These are phyloP conservation scores for Tolypocladium pustulatum DNA, from an alignment of 2,329 filamentous ascomycete species.

Conservation along the genomic window DNA sequence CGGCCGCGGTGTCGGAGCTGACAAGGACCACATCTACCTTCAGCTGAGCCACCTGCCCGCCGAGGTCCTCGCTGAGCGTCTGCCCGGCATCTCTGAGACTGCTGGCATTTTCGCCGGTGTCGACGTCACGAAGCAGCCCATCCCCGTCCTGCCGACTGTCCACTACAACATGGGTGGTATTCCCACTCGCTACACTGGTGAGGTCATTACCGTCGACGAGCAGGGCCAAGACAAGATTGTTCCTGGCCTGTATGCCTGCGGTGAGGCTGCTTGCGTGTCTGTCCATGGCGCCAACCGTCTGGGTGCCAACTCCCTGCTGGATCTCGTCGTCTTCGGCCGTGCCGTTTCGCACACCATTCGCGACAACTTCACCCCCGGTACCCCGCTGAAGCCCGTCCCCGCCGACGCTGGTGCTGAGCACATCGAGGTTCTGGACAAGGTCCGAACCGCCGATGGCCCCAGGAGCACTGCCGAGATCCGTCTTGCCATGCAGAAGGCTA, in stretches of 20 bases:
- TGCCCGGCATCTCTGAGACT: slow-evolving; percentile 97
- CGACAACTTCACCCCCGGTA: slow-evolving; percentile 80
- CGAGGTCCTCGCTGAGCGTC: slow-evolving; percentile 87
- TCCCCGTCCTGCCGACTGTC: slow-evolving; percentile 90
- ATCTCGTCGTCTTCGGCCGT: slow-evolving; percentile 94
- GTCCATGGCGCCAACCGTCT: slow-evolving; percentile 98
- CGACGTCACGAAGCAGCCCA: slow-evolving; percentile 93
- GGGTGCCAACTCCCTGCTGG: slow-evolving; percentile 94
- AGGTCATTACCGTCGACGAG: slow-evolving; percentile 83
- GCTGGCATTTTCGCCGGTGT: slow-evolving; percentile 95
- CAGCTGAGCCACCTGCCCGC: slow-evolving; percentile 92
- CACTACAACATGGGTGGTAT: slow-evolving; percentile 99
- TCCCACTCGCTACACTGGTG: slow-evolving; percentile 91
- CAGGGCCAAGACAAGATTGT: slow-evolving; percentile 86
- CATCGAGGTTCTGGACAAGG: slow-evolving; percentile 75
- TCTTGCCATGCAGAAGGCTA: slow-evolving; percentile 90
- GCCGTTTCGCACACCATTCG: slow-evolving; percentile 95
- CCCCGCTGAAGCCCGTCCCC: slow-evolving; percentile 66
- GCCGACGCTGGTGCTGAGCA: slow-evolving; percentile 83
- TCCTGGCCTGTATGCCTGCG: slow-evolving; percentile 88
- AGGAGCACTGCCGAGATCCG: slow-evolving; percentile 85
- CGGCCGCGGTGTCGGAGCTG: slow-evolving; percentile 88
- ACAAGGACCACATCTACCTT: slow-evolving; percentile 98
- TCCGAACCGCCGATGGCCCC: slow-evolving; percentile 73
- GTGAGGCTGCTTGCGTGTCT: slow-evolving; percentile 94